Base-by-base conservation (phyloP, 352 stramenopile species). In the Blastocystis sp. region DNA sequence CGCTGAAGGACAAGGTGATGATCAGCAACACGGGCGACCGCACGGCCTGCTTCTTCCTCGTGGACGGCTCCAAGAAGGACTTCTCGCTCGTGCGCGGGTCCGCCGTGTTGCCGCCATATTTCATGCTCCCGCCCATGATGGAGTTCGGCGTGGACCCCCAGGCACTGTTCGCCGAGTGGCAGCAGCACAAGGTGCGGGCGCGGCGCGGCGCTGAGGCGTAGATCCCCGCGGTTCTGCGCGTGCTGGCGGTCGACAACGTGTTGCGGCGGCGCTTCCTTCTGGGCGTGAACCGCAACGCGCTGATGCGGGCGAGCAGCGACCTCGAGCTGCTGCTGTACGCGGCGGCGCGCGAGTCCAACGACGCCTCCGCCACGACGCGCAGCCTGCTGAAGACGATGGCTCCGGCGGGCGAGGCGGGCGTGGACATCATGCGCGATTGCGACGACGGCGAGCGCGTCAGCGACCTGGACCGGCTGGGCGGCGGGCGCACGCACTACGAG, bases 91-190 rank as follows among this genome's bases (percentile, higher is more conserved):
- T 84, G 19, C 38, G 34, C 28, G 54, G 28, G 6, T 84, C 74
- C 1, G 48, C 52, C 28, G 24, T 84, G 40, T 28, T 84, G 28
- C 74, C 74, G 21, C 17, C 52, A 3, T 57, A 42, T 14, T 61
- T 84, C 24, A 68, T 68, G 11, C 74, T 84, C 21, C 74, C 74
- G 40, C 57, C 74, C 24, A 84, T 84, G 74, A 84, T 68, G 52
- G 57, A 84, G 38, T 84, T 84, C 45, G 45, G 52, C 54, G 24
- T 84, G 1, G 45, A 62, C 19, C 54, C 24, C 17, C 6, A 4
- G 0, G 45, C 28, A 7, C 42, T 84, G 0, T 21, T 19, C 19
- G 28, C 11, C n/a, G 74, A 84, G 57, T 14, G 43, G 60, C 43
- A 19, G 2, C 21, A 40, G 11, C 52, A 70, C 19, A 84, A 66